phyloP scores from a whole-genome alignment of 352 stramenopile genomes.

The Globisporangium camurandrum region DNA sequence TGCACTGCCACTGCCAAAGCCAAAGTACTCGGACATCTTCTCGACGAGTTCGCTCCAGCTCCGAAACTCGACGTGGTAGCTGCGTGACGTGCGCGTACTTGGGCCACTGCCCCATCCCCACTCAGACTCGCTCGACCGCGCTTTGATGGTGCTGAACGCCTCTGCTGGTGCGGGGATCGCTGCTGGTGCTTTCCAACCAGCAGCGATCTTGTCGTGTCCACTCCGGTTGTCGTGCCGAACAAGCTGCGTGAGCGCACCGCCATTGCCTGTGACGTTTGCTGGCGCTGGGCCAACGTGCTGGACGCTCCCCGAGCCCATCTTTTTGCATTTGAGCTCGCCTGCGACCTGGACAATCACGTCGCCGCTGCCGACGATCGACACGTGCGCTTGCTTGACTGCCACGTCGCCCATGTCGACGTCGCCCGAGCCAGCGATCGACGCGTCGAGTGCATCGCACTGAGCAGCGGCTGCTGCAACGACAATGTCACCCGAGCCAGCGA shows the following conservation, averaged over 20 bases:
- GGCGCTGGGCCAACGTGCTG: conserved; percentile 13
- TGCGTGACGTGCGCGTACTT: neutral
- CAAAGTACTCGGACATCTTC: conserved; percentile 3
- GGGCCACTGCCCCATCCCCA: too few relatives aligned
- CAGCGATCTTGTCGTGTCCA: conserved; percentile 4
- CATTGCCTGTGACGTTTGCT: neutral
- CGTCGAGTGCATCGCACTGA: conserved; percentile 7
- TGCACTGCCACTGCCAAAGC: conserved; percentile 1
- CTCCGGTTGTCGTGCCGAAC: neutral
- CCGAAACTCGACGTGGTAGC: conserved; percentile 9
- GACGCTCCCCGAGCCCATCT: conserved; percentile 13
- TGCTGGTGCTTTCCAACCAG: neutral
- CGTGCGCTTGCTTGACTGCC: conserved; percentile 2
- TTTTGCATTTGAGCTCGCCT: conserved; percentile 4
- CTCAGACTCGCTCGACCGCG: too few relatives aligned
- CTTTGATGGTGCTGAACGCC: conserved; percentile 10
- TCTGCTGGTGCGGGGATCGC: conserved; percentile 7
- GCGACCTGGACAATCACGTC: conserved; percentile 10
- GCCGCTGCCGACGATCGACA: conserved; percentile 16
- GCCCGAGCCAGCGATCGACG: conserved; percentile 19
- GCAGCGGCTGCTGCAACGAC: conserved; percentile 8
- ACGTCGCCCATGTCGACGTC: conserved; percentile 17
- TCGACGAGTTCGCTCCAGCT: conserved; percentile 10
- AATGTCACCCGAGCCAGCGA: conserved; percentile 18
- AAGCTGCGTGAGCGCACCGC: conserved; percentile 2